These are phyloP conservation scores for Annona squamosa DNA, from an alignment of 164 flowering plant species.

Conservation along the genomic window DNA sequence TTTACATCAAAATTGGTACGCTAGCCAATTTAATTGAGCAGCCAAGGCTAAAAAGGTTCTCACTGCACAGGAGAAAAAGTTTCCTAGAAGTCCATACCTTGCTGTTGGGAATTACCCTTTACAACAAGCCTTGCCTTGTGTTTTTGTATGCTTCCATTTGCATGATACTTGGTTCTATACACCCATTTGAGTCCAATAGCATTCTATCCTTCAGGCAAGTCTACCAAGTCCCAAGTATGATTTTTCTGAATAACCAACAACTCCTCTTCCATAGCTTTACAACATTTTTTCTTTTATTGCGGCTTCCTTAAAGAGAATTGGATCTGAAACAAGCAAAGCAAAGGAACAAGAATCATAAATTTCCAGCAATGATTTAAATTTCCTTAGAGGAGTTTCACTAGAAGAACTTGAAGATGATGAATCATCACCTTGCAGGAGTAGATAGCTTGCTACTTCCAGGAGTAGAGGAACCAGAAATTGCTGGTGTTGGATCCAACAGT, in stretches of 20 bases:
- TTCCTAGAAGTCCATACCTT: conserved; percentile 12
- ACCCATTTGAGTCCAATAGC: conserved; percentile 6
- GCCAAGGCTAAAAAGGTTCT: conserved; percentile 16
- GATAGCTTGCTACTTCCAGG: neutral
- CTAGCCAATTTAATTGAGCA: conserved; percentile 7
- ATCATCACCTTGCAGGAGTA: neutral
- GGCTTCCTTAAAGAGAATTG: neutral
- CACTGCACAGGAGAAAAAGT: conserved; percentile 19
- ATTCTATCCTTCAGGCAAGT: neutral
- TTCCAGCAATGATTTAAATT: neutral
- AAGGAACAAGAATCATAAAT: neutral
- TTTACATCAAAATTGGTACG: too few species aligned
- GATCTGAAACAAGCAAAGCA: neutral
- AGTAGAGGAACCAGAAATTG: neutral
- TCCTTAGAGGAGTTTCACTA: neutral
- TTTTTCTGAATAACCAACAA: neutral
- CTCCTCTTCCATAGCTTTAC: conserved; percentile 1
- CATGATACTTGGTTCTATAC: conserved; percentile 17
- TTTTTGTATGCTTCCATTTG: conserved; percentile 7
- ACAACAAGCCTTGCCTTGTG: conserved; percentile 8
- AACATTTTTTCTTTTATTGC: neutral
- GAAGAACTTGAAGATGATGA: conserved; percentile 1
- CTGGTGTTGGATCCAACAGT: neutral
- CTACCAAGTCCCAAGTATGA: conserved; percentile 3
- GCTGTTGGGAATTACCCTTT: conserved; percentile 11